phyloP scores from a whole-genome alignment of 208 protist species.

The Wallacemonas rigidus region DNA sequence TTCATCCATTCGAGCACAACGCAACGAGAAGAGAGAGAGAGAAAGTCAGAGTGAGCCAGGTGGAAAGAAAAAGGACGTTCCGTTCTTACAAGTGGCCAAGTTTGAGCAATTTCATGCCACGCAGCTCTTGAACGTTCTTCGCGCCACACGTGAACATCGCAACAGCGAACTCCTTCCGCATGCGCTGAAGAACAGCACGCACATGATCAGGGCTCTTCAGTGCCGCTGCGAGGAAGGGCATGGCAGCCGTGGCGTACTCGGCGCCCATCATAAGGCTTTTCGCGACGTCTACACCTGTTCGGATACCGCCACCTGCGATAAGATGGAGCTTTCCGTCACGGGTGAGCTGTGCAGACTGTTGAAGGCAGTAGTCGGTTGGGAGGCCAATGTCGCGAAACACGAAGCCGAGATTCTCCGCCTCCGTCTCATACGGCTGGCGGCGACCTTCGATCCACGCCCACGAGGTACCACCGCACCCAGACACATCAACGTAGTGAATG shows the following conservation, averaged over 20 bases:
- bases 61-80: neutral
- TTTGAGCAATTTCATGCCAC: constrained; percentile 49
- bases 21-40: too few relatives aligned
- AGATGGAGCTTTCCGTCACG: constrained; percentile 60
- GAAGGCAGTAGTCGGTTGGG: constrained; percentile 81
- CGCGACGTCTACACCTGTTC: constrained; percentile 86
- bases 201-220: constrained; percentile 77
- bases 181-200: constrained; percentile 71
- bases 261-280: constrained; percentile 88
- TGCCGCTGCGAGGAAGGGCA: constrained; percentile 88
- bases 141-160: constrained; percentile 92
- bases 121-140: constrained; percentile 72
- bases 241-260: constrained; percentile 73
- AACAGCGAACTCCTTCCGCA: constrained; percentile 70
- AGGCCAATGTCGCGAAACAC: constrained; percentile 88
- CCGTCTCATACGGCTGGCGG: constrained; percentile 54
- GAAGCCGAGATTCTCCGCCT: constrained; percentile 84
- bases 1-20: too few relatives aligned
- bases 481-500: constrained; percentile 89
- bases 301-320: constrained; percentile 89
- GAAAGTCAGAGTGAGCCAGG: too few relatives aligned
- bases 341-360: constrained; percentile 53
- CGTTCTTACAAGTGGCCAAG: constrained; percentile 40
- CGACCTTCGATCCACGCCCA: constrained; percentile 93
- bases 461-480: constrained; percentile 88